Conservation (phyloP, 306 rosid species). For the Malus domestica region ASM211411v1 NC_041791.1:3426501-3427000, state of each 20-base stretch:
- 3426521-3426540: constrained; percentile 20
- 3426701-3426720: constrained; percentile 24
- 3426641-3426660: constrained; percentile 18
- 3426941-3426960: constrained; percentile 22
- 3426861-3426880: constrained; percentile 63
- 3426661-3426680: constrained; percentile 21
- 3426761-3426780: constrained; percentile 42
- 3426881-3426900: constrained; percentile 59
- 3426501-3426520: constrained; percentile 22
- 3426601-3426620: constrained; percentile 22
- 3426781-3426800: constrained; percentile 47
- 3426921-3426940: constrained; percentile 29
- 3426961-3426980: constrained; percentile 25
- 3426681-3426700: constrained; percentile 21
- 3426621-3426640: constrained; percentile 19
- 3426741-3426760: constrained; percentile 54
- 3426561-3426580: constrained; percentile 7
- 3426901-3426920: constrained; percentile 37
- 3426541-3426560: constrained; percentile 20
- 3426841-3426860: constrained; percentile 48
- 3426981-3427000: constrained; percentile 27
- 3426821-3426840: constrained; percentile 51
- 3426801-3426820: constrained; percentile 47
- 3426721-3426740: constrained; percentile 40
- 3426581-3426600: constrained; percentile 13